Evolutionary conservation across 495 filamentous ascomycete species (phyloP), one percentile per base, ranked within the genome.

Genomic region (Lepidopterella palustris): DNA sequence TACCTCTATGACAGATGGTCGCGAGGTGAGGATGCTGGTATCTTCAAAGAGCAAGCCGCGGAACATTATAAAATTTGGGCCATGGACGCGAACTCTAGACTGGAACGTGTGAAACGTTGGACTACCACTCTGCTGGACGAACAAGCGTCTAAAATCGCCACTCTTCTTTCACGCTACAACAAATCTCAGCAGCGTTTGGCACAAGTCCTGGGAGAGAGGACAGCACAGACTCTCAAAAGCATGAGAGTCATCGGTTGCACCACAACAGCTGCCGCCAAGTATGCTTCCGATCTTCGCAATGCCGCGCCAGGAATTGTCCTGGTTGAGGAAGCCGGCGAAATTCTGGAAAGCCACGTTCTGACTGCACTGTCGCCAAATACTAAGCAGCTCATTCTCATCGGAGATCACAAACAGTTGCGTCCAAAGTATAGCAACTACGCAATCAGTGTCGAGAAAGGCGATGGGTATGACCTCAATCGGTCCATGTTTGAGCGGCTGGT

Each of bases 261-360:
- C 1, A 92, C 88, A 1, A 91, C 85, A 0, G 86, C 73, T 3
- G 86, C 87, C 0, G 87, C 88, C 3, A 88, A 80, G 67, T 79
- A 85, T 58, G 61, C 72, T 3, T 62, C 76, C 4, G 74, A 80
- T 27, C 69, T 92, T 8, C 74, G 75, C 40, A 69, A 70, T 4
- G 78, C 80, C 3, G 53, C 53, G 0, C 81, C 81, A 0, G 79
- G 80, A 18, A 74, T 86, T 4, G 63, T 89, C 27, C 64, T 92
- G 0, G 79, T 89, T 0, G 88, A 93, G 66, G 89, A 93, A 65
- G 88, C 88, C 3, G 88, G 88, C 5, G 88, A 93, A 62, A 87
- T 91, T 27, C 69, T 91, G 1, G 88, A 93, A 65, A 79, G 76
- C 21, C 84, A 91, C 64, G 75, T 90, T 32, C 68, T 92, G 0